Percentiles rank a stretch among this genome's conserved stretches.
Conservation (phyloP, 1,139 yeast species). For the Lodderomyces elongisporus region DNA sequence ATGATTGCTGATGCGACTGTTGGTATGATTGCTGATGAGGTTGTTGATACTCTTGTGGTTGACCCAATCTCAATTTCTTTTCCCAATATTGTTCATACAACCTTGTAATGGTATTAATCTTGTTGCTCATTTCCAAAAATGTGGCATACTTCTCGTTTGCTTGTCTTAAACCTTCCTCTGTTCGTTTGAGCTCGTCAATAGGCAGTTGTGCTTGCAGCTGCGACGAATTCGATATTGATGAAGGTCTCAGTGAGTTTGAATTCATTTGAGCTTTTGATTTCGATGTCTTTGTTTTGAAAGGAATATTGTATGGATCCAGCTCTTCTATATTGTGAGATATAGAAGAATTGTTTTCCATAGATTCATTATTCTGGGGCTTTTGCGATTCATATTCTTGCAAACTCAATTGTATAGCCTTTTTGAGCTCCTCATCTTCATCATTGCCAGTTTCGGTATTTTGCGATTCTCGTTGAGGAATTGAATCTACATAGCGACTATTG, state of each 20-base stretch:
- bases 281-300: constrained; percentile 11
- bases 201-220: background rate
- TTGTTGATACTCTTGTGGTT: no score
- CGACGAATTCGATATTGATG: constrained; percentile 6
- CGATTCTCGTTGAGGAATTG: background rate
- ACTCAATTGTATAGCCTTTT: constrained; percentile 94
- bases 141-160: constrained; percentile 65
- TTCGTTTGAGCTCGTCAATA: constrained; percentile 38
- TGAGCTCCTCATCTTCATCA: constrained; percentile 85
- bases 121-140: constrained; percentile 74
- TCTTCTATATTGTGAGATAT: no score
- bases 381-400: constrained; percentile 60
- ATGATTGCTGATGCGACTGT: no score
- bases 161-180: constrained; percentile 62
- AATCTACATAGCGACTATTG: background rate
- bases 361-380: constrained; percentile 8
- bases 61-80: constrained; percentile 51
- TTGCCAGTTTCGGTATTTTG: constrained; percentile 28
- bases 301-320: constrained; percentile 27
- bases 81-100: constrained; percentile 79
- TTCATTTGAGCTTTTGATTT: constrained; percentile 7
- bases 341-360: no score
- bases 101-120: constrained; percentile 72
- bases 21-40: no score
- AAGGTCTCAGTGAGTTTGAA: background rate